Evolutionary conservation across 2,329 filamentous ascomycete genomes (phyloP), one percentile per base, ranked within the genome.

Genomic region (Phyllosticta citrichinensis): DNA sequence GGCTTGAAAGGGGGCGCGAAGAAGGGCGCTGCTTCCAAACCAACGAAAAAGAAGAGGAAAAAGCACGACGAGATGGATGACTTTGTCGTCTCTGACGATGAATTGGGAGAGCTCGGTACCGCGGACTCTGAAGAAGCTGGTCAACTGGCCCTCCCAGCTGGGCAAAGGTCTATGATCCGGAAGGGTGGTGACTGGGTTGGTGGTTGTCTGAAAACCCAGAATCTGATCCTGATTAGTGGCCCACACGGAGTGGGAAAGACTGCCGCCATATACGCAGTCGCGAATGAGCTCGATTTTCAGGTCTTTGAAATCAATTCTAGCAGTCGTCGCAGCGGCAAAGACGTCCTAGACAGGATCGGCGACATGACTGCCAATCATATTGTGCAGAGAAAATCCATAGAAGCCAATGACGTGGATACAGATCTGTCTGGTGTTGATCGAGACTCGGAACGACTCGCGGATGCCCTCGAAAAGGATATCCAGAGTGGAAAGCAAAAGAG

Each of bases 341-440:
- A 99, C 68, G 86, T 99, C 55, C 72, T 96, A 35, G 94, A 99
- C 68, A 89, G 84, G 66, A 90, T 99, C 53, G 95, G 94, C 51
- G 91, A 99, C 73, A 97, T 99, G 93, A 94, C 91, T 3, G 87
- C 87, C 63, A 97, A 99, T 68, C 94, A 99, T 73, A 81, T 96
- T 1, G 93, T 99, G 20, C 85, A 86, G 65, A 80, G 71, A 60
- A 63, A 72, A 67, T 55, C 72, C 65, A 55, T 62, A 12, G 64
- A 66, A 47, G 56, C 65, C 25, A 60, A 65, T 3, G 9, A 47
- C 27, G 57, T 54, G 25, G 52, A 59, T 9, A 19, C 56, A 3
- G 63, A 61, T 12, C 17, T 61, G 3, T 55, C 60, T 8, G 66
- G 66, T 0, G 64, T 60, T 2, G 70, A 74, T 24, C 73, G 74